A percentile compares a stretch with the other conserved stretches of the same genome.
Conservation (phyloP, 768 basidiomycete genomes). For the Xanthoconium purpureum region DNA sequence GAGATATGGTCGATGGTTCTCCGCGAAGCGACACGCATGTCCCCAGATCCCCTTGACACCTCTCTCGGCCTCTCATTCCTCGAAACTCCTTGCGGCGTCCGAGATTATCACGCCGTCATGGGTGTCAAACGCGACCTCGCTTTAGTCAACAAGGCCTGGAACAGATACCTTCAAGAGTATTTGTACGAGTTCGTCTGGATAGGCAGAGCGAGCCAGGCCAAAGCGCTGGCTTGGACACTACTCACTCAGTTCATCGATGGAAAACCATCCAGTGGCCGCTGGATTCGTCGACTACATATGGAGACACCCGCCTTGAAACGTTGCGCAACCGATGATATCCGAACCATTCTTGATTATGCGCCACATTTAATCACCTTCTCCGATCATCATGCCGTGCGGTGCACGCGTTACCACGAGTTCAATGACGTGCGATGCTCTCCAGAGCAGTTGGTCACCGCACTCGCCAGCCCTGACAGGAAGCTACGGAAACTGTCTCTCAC, state of each 20-base stretch:
- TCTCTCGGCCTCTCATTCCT: constrained; percentile 58
- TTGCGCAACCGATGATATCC: constrained; percentile 62
- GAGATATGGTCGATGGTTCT: constrained; percentile 70
- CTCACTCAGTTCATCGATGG: constrained; percentile 41
- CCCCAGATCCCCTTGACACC: constrained; percentile 45
- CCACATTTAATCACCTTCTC: constrained; percentile 58
- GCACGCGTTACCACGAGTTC: constrained; percentile 46
- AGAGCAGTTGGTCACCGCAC: constrained; percentile 55
- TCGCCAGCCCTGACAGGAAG: constrained; percentile 50
- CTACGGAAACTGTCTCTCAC: constrained; percentile 67
- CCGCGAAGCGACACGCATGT: constrained; percentile 49
- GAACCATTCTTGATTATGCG: constrained; percentile 65
- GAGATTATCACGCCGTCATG: constrained; percentile 48
- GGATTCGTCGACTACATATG: constrained; percentile 64
- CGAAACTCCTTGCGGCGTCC: constrained; percentile 40
- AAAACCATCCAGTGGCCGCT: constrained; percentile 40
- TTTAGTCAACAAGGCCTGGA: constrained; percentile 56
- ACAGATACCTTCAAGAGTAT: constrained; percentile 49
- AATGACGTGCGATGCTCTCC: constrained; percentile 47
- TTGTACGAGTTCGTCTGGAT: constrained; percentile 75
- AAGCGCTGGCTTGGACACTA: constrained; percentile 42
- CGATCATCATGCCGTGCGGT: constrained; percentile 62
- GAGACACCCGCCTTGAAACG: constrained; percentile 63
- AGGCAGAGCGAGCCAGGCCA: constrained; percentile 48
- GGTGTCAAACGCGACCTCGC: constrained; percentile 47